A percentile compares a stretch with the other conserved stretches of the same genome.
Conservation (phyloP, 306 rosid genomes). For the Quercus cerris region DNA sequence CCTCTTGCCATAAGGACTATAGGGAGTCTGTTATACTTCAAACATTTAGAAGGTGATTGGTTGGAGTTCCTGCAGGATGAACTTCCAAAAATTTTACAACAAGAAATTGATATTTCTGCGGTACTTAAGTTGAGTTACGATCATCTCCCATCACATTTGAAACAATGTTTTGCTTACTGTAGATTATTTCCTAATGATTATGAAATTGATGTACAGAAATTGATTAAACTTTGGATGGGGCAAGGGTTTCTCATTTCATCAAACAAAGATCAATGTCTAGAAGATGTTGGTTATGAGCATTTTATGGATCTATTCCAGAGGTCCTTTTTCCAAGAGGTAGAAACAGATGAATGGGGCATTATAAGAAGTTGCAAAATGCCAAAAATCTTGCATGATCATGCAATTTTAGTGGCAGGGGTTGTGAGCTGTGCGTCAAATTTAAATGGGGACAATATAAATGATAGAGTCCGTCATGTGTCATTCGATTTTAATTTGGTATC, state of each 20-base stretch:
- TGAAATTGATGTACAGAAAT: conserved; percentile 5
- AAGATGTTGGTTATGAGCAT: no score
- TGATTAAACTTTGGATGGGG: conserved; percentile 20
- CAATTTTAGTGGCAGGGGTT: no score
- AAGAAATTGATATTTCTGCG: conserved; percentile 27
- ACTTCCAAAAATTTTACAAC: conserved; percentile 18
- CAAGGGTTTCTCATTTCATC: no score
- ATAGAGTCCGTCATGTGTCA: background rate
- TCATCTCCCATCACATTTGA: conserved; percentile 35
- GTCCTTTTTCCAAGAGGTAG: no score
- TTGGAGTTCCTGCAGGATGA: conserved; percentile 27
- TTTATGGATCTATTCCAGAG: no score
- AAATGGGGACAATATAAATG: background rate
- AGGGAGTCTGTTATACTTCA: conserved; percentile 33
- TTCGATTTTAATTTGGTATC: conserved; percentile 5
- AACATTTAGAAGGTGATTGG: conserved; percentile 29
- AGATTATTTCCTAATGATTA: conserved; percentile 38
- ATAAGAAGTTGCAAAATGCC: no score
- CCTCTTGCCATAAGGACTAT: conserved; percentile 33
- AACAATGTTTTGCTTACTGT: conserved; percentile 41
- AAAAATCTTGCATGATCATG: no score
- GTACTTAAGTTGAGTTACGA: conserved; percentile 27
- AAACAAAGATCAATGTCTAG: no score
- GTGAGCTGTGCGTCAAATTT: background rate
- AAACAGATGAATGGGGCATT: no score